Evolutionary conservation across 1,284 basidiomycete genomes (phyloP).

Genomic region (Melampsora occidentalis): DNA sequence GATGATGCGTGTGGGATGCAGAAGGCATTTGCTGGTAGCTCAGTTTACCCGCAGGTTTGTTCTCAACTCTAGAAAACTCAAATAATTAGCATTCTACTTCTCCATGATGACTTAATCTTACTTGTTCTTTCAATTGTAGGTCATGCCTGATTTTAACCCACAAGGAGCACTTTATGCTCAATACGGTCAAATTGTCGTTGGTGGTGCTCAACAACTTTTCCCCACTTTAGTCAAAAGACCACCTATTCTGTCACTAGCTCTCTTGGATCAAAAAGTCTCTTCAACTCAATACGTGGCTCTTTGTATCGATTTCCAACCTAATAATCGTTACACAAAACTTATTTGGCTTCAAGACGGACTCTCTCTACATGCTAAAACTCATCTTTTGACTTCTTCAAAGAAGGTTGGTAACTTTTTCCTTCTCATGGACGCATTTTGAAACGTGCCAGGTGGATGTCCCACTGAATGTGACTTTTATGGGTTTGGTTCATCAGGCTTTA

Average conservation of each 20-base stretch:
- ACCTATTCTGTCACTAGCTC: too few relatives aligned
- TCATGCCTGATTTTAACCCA: conserved; percentile 17
- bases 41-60: conserved; percentile 19
- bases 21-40: conserved; percentile 31
- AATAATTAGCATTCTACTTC: too few relatives aligned
- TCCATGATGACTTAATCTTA: not conserved
- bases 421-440: not conserved
- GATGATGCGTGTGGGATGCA: conserved; percentile 25
- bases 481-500: not conserved
- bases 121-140: not conserved
- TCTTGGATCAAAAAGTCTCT: not conserved
- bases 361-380: not conserved
- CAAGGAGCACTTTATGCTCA: conserved; percentile 19
- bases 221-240: not conserved
- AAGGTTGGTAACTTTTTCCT: not conserved
- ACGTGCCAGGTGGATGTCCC: too few relatives aligned
- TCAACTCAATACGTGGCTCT: conserved; percentile 3
- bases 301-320: conserved; percentile 24
- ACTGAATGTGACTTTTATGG: not conserved
- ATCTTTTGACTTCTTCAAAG: not conserved
- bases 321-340: not conserved
- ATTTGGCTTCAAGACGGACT: conserved; percentile 23
- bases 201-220: conserved; percentile 32
- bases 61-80: not conserved
- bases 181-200: conserved; percentile 26